Percentiles rank a stretch among this genome's conserved stretches.
Evolutionary conservation across 345 rosid species (phyloP).

Genomic region (Populus alba): DNA sequence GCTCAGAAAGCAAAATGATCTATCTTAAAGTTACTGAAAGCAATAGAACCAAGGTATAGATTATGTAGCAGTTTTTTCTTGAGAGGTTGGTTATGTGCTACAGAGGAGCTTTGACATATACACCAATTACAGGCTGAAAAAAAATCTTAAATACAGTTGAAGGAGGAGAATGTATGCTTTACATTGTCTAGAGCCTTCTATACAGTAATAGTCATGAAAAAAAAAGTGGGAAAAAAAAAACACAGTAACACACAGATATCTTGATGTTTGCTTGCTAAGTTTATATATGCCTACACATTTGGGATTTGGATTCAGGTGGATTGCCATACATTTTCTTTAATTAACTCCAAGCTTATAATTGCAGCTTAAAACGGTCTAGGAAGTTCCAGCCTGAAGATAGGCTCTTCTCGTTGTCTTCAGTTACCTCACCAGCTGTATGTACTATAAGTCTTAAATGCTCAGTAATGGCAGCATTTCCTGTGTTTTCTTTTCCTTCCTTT

Average conservation of each 20-base stretch:
- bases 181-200: neutral
- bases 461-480: neutral
- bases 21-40: neutral
- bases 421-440: conserved; percentile 90
- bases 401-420: conserved; percentile 88
- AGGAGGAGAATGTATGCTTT: neutral
- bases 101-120: neutral
- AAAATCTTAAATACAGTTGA: neutral
- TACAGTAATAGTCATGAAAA: neutral
- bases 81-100: neutral
- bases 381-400: conserved; percentile 97
- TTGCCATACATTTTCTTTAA: neutral
- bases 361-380: conserved; percentile 90
- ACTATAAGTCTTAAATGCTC: conserved; percentile 4
- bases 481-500: neutral
- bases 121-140: neutral
- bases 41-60: neutral
- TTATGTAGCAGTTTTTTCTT: neutral
- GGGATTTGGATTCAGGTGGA: neutral
- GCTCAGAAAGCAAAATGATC: neutral
- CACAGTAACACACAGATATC: neutral
- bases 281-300: neutral
- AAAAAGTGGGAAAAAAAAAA: neutral
- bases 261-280: neutral
- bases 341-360: conserved; percentile 11